phyloP scores from a whole-genome alignment of 2,329 filamentous ascomycete genomes.

The Venturia aucupariae region DNA sequence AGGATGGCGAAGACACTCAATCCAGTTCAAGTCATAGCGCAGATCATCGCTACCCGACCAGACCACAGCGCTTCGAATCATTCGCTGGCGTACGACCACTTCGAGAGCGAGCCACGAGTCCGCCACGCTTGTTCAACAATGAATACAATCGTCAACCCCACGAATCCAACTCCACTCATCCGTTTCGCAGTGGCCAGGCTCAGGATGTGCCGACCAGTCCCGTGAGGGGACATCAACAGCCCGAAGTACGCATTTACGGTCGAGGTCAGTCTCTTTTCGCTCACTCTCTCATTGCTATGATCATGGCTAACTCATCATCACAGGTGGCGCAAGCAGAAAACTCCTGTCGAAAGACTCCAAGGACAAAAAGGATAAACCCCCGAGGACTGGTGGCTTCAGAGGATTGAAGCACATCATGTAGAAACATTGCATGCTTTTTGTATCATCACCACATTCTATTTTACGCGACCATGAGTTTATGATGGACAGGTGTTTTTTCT shows the following conservation, averaged over 20 bases:
- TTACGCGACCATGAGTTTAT: neutral
- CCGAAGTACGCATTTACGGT: slow-evolving; percentile 44
- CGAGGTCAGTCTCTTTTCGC: slow-evolving; percentile 37
- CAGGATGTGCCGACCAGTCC: neutral
- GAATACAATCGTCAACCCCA: neutral
- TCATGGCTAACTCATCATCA: neutral
- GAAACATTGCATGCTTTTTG: neutral
- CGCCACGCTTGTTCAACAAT: slow-evolving; percentile 18
- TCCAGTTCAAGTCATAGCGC: neutral
- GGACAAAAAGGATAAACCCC: slow-evolving; percentile 33
- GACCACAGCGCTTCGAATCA: slow-evolving; percentile 23
- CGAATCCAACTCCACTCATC: neutral
- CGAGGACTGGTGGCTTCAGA: slow-evolving; percentile 30
- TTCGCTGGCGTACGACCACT: slow-evolving; percentile 31
- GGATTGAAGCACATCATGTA: slow-evolving; percentile 27
- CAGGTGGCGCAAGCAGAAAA: slow-evolving; percentile 9
- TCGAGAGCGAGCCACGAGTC: slow-evolving; percentile 29
- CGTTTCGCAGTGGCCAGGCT: neutral
- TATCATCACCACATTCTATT: neutral
- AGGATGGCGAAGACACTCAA: neutral
- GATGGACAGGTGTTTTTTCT: neutral
- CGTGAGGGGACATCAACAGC: slow-evolving; percentile 16
- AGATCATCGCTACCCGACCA: neutral
- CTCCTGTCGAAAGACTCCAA: slow-evolving; percentile 18
- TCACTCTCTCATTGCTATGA: neutral